Conservation (phyloP, 2,329 filamentous ascomycete genomes). For the Aschersonia sp. region DNA sequence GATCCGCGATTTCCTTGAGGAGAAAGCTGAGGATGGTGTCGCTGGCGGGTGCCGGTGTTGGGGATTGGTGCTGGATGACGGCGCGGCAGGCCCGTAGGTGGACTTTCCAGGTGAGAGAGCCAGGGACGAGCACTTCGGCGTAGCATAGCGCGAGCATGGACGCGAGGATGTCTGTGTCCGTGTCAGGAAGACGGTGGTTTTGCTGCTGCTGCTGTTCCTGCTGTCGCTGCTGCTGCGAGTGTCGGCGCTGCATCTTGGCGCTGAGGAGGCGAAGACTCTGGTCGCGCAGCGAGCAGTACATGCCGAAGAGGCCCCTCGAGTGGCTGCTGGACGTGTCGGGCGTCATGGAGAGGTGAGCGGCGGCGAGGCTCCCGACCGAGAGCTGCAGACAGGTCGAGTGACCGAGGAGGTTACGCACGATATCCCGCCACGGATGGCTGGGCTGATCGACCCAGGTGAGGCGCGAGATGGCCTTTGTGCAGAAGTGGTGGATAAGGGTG, state of each 20-base stretch:
- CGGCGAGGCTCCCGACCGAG: constrained; percentile 4
- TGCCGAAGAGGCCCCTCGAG: neutral
- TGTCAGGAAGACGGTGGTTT: neutral
- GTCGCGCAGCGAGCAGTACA: constrained; percentile 3
- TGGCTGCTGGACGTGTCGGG: neutral
- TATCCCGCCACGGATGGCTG: constrained; percentile 7
- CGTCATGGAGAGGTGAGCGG: constrained; percentile 4
- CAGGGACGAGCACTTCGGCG: constrained; percentile 4
- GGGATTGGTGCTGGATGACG: constrained; percentile 1
- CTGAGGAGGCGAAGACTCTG: constrained; percentile 1
- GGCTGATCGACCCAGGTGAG: constrained; percentile 10
- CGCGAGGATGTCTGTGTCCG: constrained; percentile 1
- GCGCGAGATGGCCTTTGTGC: constrained; percentile 6
- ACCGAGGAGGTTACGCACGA: constrained; percentile 4
- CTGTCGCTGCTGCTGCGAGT: neutral
- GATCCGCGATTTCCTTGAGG: constrained; percentile 4
- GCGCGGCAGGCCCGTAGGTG: constrained; percentile 4
- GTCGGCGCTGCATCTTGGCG: constrained; percentile 1
- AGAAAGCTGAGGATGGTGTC: constrained; percentile 3
- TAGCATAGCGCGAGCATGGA: constrained; percentile 5
- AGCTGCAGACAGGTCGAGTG: constrained; percentile 7
- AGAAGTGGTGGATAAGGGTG: constrained; percentile 8
- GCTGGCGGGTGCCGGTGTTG: neutral
- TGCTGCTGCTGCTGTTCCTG: neutral
- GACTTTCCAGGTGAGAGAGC: constrained; percentile 3